Conservation (phyloP, 2,329 filamentous ascomycete species). For the Rhynchosporium agropyri region DNA sequence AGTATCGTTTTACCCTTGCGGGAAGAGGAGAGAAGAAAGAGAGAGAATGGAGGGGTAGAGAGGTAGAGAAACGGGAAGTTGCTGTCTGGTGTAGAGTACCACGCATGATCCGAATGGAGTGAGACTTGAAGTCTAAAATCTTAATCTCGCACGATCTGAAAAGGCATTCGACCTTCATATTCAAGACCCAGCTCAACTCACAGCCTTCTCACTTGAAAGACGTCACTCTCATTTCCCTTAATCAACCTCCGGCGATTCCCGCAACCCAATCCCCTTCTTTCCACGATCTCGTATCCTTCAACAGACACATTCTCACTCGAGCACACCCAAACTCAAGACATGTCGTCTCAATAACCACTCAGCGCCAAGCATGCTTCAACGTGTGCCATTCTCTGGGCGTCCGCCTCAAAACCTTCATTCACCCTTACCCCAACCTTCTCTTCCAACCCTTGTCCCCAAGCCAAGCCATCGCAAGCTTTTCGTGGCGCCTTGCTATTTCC, state of each 20-base stretch:
- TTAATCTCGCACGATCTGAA: too few relatives aligned
- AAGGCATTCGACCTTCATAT: too few relatives aligned
- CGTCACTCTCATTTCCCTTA: background rate
- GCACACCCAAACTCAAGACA: background rate
- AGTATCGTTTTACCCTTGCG: too few relatives aligned
- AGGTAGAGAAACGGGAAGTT: too few relatives aligned
- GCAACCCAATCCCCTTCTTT: background rate
- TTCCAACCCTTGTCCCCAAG: background rate
- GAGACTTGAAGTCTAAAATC: too few relatives aligned
- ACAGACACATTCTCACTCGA: background rate
- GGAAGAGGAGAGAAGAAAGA: too few relatives aligned
- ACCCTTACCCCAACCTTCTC: background rate
- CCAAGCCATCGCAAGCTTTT: conserved; percentile 5
- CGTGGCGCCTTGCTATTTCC: conserved; percentile 7
- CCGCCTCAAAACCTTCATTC: background rate
- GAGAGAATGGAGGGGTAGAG: too few relatives aligned
- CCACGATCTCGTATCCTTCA: conserved; percentile 1
- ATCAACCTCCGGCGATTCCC: background rate
- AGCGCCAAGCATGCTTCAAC: conserved; percentile 24
- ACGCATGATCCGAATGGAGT: too few relatives aligned
- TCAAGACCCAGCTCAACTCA: too few relatives aligned
- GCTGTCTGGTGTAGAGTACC: too few relatives aligned
- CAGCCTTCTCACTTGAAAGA: background rate
- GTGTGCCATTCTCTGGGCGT: conserved; percentile 6
- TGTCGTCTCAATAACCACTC: conserved; percentile 18